phyloP scores from a whole-genome alignment of 176 grass and related monocot species.

The Carex pumila region DNA sequence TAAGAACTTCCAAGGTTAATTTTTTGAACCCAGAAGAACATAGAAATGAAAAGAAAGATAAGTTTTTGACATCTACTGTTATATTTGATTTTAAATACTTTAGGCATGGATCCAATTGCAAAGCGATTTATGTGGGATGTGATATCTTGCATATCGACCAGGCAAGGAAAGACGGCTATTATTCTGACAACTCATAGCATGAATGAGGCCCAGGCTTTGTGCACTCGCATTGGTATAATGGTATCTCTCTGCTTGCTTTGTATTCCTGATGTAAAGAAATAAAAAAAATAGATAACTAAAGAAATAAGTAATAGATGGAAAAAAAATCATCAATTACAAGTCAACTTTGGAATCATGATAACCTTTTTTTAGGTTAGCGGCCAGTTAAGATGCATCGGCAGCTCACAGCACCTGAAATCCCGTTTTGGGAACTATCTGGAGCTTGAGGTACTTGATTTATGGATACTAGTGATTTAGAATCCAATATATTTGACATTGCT shows the following conservation, averaged over 20 bases:
- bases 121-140: slow-evolving; percentile 56
- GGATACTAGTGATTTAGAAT: not conserved
- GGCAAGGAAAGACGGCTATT: slow-evolving; percentile 43
- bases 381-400: slow-evolving; percentile 35
- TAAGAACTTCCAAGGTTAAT: not conserved
- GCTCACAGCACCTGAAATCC: slow-evolving; percentile 45
- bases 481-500: not conserved
- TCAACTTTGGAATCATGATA: not conserved
- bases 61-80: not conserved
- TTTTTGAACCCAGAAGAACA: not conserved
- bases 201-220: slow-evolving; percentile 50
- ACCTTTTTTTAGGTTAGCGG: slow-evolving; percentile 28
- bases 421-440: slow-evolving; percentile 50
- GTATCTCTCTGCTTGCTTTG: slow-evolving; percentile 10
- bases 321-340: not conserved
- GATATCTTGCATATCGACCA: slow-evolving; percentile 43
- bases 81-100: not conserved
- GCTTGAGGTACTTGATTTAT: slow-evolving; percentile 31
- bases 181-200: slow-evolving; percentile 52
- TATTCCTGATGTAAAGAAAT: not conserved
- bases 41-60: not conserved
- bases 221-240: slow-evolving; percentile 46
- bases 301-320: not conserved
- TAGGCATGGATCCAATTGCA: slow-evolving; percentile 50
- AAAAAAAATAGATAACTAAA: not conserved